Evolutionary conservation across 768 basidiomycete species (phyloP).

Genomic region (Chalciporus piperatus): DNA sequence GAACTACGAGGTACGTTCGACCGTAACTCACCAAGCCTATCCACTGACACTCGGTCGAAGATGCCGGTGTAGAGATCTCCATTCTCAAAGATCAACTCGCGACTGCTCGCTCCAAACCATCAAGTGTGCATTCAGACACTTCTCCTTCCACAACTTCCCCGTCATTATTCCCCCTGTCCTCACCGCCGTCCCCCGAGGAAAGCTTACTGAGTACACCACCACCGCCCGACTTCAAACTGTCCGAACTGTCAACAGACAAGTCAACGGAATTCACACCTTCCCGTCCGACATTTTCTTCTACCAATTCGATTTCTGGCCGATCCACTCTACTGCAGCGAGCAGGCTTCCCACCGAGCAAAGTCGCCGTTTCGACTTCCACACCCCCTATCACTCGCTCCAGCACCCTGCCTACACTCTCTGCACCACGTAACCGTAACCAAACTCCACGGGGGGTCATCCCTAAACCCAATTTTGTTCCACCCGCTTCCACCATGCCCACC

Average conservation of each 20-base stretch:
- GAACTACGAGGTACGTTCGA: constrained; percentile 82
- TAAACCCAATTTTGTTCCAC: constrained; percentile 39
- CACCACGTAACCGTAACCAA: constrained; percentile 44
- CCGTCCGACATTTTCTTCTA: constrained; percentile 30
- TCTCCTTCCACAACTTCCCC: constrained; percentile 28
- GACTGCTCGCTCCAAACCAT: constrained; percentile 33
- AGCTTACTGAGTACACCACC: constrained; percentile 57
- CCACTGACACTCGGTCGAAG: constrained; percentile 39
- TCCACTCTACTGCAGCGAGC: constrained; percentile 50
- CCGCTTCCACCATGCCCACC: constrained; percentile 37
- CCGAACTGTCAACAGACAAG: constrained; percentile 51
- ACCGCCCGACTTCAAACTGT: constrained; percentile 58
- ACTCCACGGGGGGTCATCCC: constrained; percentile 44
- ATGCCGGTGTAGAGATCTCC: constrained; percentile 80
- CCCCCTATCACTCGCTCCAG: constrained; percentile 58
- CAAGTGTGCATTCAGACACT: constrained; percentile 24
- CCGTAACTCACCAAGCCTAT: neutral
- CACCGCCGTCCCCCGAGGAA: constrained; percentile 41
- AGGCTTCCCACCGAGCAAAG: constrained; percentile 45
- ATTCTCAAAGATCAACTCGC: constrained; percentile 77
- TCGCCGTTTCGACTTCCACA: constrained; percentile 38
- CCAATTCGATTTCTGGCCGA: constrained; percentile 38
- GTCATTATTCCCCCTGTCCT: constrained; percentile 35
- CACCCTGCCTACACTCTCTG: constrained; percentile 51
- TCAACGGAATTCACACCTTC: constrained; percentile 36